These are phyloP conservation scores for Blastocystis sp. DNA, from an alignment of 352 stramenopile species.

Conservation along the genomic window DNA sequence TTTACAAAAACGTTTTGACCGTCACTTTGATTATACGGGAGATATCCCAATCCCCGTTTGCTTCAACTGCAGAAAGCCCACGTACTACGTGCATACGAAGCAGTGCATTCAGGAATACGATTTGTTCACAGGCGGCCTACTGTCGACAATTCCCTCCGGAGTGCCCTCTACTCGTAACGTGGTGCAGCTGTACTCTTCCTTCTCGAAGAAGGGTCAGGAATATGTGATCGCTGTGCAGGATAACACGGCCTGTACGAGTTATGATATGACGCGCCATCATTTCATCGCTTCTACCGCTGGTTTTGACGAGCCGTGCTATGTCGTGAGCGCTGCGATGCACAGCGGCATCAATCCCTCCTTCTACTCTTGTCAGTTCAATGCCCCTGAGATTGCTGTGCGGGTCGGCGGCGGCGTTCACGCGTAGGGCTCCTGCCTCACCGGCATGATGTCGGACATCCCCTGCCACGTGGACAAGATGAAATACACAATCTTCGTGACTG, in stretches of 20 bases:
- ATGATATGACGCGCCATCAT: conserved; percentile 68
- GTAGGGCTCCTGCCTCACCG: conserved; percentile 45
- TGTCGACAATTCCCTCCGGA: conserved; percentile 64
- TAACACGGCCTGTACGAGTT: conserved; percentile 31
- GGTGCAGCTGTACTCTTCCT: conserved; percentile 49
- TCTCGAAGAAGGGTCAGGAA: conserved; percentile 69
- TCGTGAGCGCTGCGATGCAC: conserved; percentile 54
- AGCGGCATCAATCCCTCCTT: conserved; percentile 63
- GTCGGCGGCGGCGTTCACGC: not conserved
- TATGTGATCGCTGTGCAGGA: conserved; percentile 67
- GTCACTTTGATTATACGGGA: conserved; percentile 69
- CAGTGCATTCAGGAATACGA: conserved; percentile 68
- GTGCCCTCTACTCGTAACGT: conserved; percentile 50
- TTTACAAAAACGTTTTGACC: conserved; percentile 70
- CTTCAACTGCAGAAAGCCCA: conserved; percentile 66
- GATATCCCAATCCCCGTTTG: conserved; percentile 68
- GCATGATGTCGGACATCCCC: conserved; percentile 53
- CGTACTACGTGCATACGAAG: conserved; percentile 69
- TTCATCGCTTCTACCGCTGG: conserved; percentile 55
- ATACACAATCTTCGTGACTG: conserved; percentile 21
- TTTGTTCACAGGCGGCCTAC: conserved; percentile 67
- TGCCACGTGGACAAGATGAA: not conserved
- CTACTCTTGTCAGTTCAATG: conserved; percentile 56
- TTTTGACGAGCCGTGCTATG: not conserved
- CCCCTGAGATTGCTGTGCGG: not conserved